Base-by-base conservation (phyloP, 257 asterid genomes). In the Handroanthus guayacan region DNA sequence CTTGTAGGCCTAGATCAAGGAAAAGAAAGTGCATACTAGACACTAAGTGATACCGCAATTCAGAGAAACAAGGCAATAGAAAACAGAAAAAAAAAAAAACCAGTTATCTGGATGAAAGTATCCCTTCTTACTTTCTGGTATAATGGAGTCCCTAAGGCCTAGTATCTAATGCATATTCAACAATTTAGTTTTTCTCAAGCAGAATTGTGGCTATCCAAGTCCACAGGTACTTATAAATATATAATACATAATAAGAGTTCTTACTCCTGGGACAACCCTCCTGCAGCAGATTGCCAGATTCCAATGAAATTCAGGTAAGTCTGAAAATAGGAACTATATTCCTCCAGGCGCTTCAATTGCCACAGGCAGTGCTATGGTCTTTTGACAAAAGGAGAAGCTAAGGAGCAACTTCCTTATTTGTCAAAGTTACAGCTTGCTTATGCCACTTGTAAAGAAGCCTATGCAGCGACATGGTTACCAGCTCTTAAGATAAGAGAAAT, bases 261-360 rank as follows among this genome's bases (percentile, higher is more conserved):
- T 67, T 36, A 25, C 20, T 67, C 72, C 20, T 11, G 12, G 20
- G 55, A 67, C 43, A 44, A 62, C 50, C 69, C 69, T 37, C 25
- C n/a, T 18, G 43, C 52, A 62, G 18, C 58, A 45, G 18, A 17
- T 11, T 44, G 44, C 8, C 58, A 45, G 18, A 17, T 11, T 44
- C 58, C 8, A 18, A 47, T 18, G 43, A 47, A 62, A 6, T 38
- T n/a, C 65, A 36, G 67, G 39, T 14, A 36, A 38, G 34, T 4
- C 0, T 43, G 39, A 65, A 65, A 65, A 12, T 17, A 43, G 6
- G 3, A 16, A 66, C 14, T 63, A 8, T 34, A 63, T 13, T 36
- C 36, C 14, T 17, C 55, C 17, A 66, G 54, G 69, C 51, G 9
- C 51, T 43, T 64, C 36, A 6, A 6, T 14, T 39, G 51, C 55